Conservation (phyloP, 1,284 basidiomycete species). For the Moesziomyces parantarcticus region DNA sequence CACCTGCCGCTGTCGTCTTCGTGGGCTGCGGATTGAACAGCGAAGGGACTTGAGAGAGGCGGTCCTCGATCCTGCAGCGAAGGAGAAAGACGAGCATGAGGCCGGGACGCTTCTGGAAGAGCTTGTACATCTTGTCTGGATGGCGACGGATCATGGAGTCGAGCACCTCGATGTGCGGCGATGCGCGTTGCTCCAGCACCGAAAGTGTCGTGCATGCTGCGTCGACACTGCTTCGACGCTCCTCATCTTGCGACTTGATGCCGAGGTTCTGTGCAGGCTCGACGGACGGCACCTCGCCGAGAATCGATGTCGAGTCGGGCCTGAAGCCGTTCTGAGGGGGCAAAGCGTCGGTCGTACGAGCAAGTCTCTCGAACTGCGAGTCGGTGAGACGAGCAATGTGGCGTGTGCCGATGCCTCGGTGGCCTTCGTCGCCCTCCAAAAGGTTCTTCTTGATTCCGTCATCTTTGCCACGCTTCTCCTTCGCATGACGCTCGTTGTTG, state of each 20-base stretch:
- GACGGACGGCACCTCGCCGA: too few relatives aligned
- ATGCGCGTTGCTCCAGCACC: conserved; percentile 16
- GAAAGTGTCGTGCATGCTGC: conserved; percentile 23
- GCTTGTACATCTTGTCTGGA: conserved; percentile 24
- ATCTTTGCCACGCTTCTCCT: neutral
- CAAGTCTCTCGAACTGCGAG: conserved; percentile 30
- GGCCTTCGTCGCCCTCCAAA: too few relatives aligned
- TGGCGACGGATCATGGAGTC: conserved; percentile 26
- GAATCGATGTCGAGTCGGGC: too few relatives aligned
- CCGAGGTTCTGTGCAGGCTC: neutral
- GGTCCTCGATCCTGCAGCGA: conserved; percentile 25
- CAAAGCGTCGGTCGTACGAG: conserved; percentile 7
- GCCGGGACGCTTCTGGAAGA: conserved; percentile 17
- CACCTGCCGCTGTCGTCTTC: neutral
- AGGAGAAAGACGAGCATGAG: conserved; percentile 29
- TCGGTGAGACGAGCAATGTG: conserved; percentile 34
- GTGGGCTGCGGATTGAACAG: conserved; percentile 2
- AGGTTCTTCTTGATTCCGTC: neutral
- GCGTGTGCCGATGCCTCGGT: conserved; percentile 2
- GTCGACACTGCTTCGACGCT: conserved; percentile 15
- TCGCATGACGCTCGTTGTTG: neutral
- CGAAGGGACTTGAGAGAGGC: conserved; percentile 6
- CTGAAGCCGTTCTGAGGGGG: too few relatives aligned
- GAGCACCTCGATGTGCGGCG: conserved; percentile 22
- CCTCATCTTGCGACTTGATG: neutral